phyloP scores from a whole-genome alignment of 345 rosid genomes.

The Corchorus capsularis region DNA sequence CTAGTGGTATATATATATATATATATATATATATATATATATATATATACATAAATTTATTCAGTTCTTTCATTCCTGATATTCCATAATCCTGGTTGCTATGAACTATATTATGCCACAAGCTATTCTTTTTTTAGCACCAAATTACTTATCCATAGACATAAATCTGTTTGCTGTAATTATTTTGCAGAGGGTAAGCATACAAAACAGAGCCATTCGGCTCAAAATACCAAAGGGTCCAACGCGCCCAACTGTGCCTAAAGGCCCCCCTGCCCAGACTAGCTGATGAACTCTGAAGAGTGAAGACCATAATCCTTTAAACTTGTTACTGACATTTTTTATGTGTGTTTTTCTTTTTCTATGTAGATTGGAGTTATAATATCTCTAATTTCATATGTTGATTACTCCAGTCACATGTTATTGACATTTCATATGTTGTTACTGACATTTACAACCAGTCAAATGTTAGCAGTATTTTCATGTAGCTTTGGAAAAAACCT shows the following conservation, averaged over 20 bases:
- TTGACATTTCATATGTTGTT: too few relatives aligned
- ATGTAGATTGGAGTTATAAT: too few relatives aligned
- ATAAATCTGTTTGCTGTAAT: neutral
- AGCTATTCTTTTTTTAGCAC: too few relatives aligned
- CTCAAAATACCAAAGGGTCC: constrained; percentile 20
- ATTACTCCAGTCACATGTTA: too few relatives aligned
- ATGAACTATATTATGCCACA: neutral
- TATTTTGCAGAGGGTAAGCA: neutral
- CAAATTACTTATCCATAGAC: too few relatives aligned
- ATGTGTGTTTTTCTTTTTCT: too few relatives aligned
- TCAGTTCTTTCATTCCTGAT: neutral
- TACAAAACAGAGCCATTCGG: constrained; percentile 11
- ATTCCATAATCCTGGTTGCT: neutral
- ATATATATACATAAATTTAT: neutral
- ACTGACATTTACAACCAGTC: too few relatives aligned
- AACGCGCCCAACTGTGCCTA: constrained; percentile 14
- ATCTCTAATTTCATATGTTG: too few relatives aligned
- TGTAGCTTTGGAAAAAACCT: too few relatives aligned
- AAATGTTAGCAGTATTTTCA: too few relatives aligned
- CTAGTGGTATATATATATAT: constrained; percentile 3
- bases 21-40: neutral
- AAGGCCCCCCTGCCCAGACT: constrained; percentile 24
- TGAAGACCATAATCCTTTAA: constrained; percentile 2
- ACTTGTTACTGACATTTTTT: neutral
- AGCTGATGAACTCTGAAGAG: neutral